These are phyloP conservation scores for Rubia yunnanensis DNA, from an alignment of 257 asterid species.

Conservation along the genomic window DNA sequence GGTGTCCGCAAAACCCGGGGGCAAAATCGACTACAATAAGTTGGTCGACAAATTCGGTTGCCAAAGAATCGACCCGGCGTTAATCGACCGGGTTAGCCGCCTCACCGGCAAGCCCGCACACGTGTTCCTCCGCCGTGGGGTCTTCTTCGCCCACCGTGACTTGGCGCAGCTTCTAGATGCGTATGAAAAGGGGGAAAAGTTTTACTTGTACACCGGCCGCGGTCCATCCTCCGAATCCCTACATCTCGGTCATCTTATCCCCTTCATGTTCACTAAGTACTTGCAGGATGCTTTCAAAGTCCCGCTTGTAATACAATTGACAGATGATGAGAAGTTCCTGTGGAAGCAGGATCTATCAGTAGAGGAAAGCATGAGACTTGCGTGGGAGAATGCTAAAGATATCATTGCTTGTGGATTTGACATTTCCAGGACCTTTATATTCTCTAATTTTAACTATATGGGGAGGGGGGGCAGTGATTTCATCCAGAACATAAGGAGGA, in stretches of 20 bases:
- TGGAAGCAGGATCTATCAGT: slow-evolving; percentile 86
- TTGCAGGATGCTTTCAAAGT: slow-evolving; percentile 95
- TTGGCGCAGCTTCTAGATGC: slow-evolving; percentile 57
- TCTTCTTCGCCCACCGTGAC: slow-evolving; percentile 91
- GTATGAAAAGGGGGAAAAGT: slow-evolving; percentile 80
- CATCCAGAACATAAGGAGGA: slow-evolving; percentile 82
- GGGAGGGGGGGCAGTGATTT: slow-evolving; percentile 96
- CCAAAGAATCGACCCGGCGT: slow-evolving; percentile 65
- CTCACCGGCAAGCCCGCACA: slow-evolving; percentile 75
- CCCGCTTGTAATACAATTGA: slow-evolving; percentile 84
- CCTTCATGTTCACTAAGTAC: slow-evolving; percentile 95
- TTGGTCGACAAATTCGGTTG: slow-evolving; percentile 87
- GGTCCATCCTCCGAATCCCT: slow-evolving; percentile 95
- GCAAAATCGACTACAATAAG: slow-evolving; percentile 87
- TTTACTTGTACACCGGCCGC: slow-evolving; percentile 82
- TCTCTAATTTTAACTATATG: slow-evolving; percentile 77
- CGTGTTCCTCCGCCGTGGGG: slow-evolving; percentile 96
- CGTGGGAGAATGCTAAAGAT: slow-evolving; percentile 94
- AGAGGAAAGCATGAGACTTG: slow-evolving; percentile 91
- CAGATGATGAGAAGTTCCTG: slow-evolving; percentile 97
- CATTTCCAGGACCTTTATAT: slow-evolving; percentile 77
- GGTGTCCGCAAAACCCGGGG: slow-evolving; percentile 73
- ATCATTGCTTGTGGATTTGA: slow-evolving; percentile 97
- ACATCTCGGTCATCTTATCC: slow-evolving; percentile 94
- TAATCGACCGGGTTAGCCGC: slow-evolving; percentile 61